A percentile compares a stretch with the other conserved stretches of the same genome.
These are phyloP conservation scores for Saccharomyces eubayanus DNA, from an alignment of 805 yeast genomes.

Conservation along the genomic window DNA sequence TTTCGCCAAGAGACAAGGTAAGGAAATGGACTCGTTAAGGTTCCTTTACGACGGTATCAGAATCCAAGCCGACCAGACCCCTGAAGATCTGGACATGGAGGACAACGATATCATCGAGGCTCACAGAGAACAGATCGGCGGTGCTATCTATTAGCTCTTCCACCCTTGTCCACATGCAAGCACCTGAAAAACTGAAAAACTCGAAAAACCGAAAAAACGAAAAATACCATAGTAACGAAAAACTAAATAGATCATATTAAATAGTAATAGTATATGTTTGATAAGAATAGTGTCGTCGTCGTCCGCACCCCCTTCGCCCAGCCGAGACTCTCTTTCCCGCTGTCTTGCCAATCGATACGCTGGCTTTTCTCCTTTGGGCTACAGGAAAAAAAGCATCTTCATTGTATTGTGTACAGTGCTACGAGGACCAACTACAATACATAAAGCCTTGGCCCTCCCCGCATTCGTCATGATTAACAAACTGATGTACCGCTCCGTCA, in stretches of 20 bases:
- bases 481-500: background rate
- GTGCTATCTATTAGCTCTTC: slow-evolving; percentile 5
- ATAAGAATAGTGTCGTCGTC: background rate
- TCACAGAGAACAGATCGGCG: slow-evolving; percentile 89
- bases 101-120: slow-evolving; percentile 97
- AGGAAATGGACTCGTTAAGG: slow-evolving; percentile 70
- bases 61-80: slow-evolving; percentile 80
- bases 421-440: background rate
- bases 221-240: background rate
- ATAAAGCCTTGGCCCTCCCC: background rate
- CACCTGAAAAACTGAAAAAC: background rate
- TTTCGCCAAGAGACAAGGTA: slow-evolving; percentile 95
- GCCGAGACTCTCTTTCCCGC: background rate
- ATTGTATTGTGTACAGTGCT: background rate
- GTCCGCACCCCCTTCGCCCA: background rate
- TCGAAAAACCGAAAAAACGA: background rate
- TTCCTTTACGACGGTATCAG: slow-evolving; percentile 92
- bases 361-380: background rate
- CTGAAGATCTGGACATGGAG: slow-evolving; percentile 86
- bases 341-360: background rate
- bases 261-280: background rate
- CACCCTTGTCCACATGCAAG: no score
- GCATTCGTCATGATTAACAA: background rate
- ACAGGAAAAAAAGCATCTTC: background rate
- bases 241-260: background rate